phyloP scores from a whole-genome alignment of 2,329 filamentous ascomycete genomes.

The Pseudonectria buxi region DNA sequence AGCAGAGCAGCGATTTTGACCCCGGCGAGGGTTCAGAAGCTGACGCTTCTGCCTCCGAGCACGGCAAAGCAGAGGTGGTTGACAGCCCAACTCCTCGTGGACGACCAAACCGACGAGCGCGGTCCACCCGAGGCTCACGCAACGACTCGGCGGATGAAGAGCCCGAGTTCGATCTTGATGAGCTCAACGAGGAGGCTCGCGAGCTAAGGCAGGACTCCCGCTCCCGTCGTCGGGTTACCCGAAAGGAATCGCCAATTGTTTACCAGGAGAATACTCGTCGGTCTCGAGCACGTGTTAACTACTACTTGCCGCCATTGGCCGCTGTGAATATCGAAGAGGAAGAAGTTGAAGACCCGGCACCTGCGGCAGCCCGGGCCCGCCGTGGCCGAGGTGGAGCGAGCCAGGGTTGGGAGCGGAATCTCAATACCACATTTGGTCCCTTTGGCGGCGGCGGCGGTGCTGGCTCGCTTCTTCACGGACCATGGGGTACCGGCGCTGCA shows the following conservation, averaged over 20 bases:
- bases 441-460: conserved; percentile 80
- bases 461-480: conserved; percentile 64
- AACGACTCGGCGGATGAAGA: conserved; percentile 52
- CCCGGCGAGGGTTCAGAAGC: conserved; percentile 53
- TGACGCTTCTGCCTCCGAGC: conserved; percentile 36
- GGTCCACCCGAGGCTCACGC: conserved; percentile 41
- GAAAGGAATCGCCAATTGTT: conserved; percentile 48
- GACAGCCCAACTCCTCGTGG: conserved; percentile 47
- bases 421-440: conserved; percentile 86
- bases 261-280: conserved; percentile 51
- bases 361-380: conserved; percentile 62
- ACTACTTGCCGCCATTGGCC: conserved; percentile 70
- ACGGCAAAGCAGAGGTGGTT: conserved; percentile 35
- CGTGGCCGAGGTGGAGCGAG: conserved; percentile 56
- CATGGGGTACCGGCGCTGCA: conserved; percentile 65
- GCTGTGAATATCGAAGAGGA: conserved; percentile 62
- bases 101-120: conserved; percentile 33
- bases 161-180: conserved; percentile 53
- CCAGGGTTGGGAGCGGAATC: conserved; percentile 64
- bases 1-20: conserved; percentile 56
- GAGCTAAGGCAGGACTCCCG: conserved; percentile 52
- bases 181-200: conserved; percentile 59
- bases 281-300: conserved; percentile 63
- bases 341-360: conserved; percentile 59
- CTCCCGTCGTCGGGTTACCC: conserved; percentile 42